Evolutionary conservation across 345 rosid genomes (phyloP), one percentile per base, ranked within the genome.

Genomic region (Euphorbia lathyris): DNA sequence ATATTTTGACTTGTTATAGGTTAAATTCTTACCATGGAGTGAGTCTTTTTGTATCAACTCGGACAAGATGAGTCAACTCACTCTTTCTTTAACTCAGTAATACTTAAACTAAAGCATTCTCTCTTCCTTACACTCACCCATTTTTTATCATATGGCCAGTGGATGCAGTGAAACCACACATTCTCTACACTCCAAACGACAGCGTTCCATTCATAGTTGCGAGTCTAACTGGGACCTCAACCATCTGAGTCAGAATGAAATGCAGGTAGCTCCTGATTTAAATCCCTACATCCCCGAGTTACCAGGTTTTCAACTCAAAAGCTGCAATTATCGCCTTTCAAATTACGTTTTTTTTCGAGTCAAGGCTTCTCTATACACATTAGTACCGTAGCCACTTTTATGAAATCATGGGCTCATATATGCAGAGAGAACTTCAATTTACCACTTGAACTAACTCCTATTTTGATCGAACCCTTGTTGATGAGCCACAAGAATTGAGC

Each of bases 401-500:
- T 59, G 30, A 51, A 36, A 47, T 48, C 77, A 2, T 74, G 77
- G 77, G 66, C 72, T 50, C 60, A 67, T 23, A 7, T 67, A 26
- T 66, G 62, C 53, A 74, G 51, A 4, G 13, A 51, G 5, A 8
- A 10, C 0, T 17, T 8, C 20, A 29, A 32, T 23, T 56, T 82
- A 1, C 72, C 78, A 4, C 48, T 45, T 0, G 81, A 75, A 61
- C 63, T 78, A 38, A 68, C 52, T 26, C 83, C 86, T 11, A 66
- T n/a, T 55, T 29, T 71, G 82, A 80, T 60, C 73, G 83, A 20
- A 51, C 65, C 0, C 20, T 73, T 1, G 40, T 83, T 13, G 27
- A 67, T 53, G 84, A 78, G 12, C 81, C 74, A 7, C 8, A 63
- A 0, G 82, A 69, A 16, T 47, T 78, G 25, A 76, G 66, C 27